Percentiles rank a stretch among this genome's conserved stretches.
phyloP scores from a whole-genome alignment of 164 flowering plant species.

The Vitis rotundifolia region DNA sequence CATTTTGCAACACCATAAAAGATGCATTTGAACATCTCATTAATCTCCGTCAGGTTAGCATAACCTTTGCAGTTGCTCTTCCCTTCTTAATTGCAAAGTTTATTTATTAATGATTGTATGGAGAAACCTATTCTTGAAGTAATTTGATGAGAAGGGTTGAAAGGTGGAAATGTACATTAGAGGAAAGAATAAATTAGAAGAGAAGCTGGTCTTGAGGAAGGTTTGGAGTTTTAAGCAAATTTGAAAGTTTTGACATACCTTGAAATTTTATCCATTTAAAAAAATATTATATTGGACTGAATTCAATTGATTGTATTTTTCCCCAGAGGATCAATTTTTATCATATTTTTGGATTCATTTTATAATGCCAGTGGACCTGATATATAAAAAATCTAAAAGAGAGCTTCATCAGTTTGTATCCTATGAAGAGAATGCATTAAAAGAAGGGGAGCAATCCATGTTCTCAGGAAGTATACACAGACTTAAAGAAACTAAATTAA shows the following conservation, averaged over 20 bases:
- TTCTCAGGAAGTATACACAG: too few relatives aligned
- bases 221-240: neutral
- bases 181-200: neutral
- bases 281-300: too few relatives aligned
- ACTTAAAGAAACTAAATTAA: too few relatives aligned
- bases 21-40: slow-evolving; percentile 97
- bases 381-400: too few relatives aligned
- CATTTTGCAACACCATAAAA: slow-evolving; percentile 82
- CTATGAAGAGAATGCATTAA: too few relatives aligned
- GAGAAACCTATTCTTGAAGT: neutral
- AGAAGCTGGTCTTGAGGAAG: neutral
- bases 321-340: too few relatives aligned
- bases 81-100: neutral
- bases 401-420: too few relatives aligned
- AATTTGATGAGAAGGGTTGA: neutral
- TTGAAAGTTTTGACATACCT: neutral
- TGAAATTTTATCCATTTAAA: too few relatives aligned
- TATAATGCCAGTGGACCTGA: too few relatives aligned
- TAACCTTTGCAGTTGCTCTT: neutral
- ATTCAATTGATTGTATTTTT: too few relatives aligned
- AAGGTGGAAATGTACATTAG: neutral
- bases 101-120: neutral
- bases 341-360: too few relatives aligned
- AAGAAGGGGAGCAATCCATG: too few relatives aligned
- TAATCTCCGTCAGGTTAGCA: slow-evolving; percentile 86